A percentile compares a stretch with the other conserved stretches of the same genome.
phyloP scores from a whole-genome alignment of 2,329 filamentous ascomycete species.

The Alternaria sp. region DNA sequence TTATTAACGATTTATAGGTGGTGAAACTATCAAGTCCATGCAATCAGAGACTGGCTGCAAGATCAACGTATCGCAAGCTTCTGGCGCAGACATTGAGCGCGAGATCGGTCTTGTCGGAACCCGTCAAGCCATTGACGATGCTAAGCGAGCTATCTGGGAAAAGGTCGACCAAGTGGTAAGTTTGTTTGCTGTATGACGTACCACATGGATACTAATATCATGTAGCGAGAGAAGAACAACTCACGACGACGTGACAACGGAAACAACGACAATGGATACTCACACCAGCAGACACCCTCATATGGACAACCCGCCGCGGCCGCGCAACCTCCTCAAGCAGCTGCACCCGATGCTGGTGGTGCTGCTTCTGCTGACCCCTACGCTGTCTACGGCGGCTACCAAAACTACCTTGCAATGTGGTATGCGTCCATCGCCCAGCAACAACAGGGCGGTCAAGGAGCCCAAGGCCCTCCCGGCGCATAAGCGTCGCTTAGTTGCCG shows the following conservation, averaged over 20 bases:
- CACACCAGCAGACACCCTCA: constrained; percentile 51
- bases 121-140: constrained; percentile 76
- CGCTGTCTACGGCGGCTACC: constrained; percentile 81
- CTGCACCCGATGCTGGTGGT: constrained; percentile 58
- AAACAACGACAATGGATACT: constrained; percentile 53
- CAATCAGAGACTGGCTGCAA: constrained; percentile 87
- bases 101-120: constrained; percentile 86
- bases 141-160: constrained; percentile 85
- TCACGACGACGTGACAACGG: constrained; percentile 50
- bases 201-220: constrained; percentile 22
- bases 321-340: constrained; percentile 34
- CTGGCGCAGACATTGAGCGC: constrained; percentile 78
- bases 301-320: constrained; percentile 45
- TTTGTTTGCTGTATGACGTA: constrained; percentile 21
- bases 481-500: constrained; percentile 40
- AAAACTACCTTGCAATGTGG: constrained; percentile 81
- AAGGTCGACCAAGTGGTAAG: constrained; percentile 89
- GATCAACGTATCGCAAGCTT: constrained; percentile 88
- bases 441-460: constrained; percentile 44
- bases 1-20: constrained; percentile 56
- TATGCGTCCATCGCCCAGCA: constrained; percentile 71
- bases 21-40: constrained; percentile 94
- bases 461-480: constrained; percentile 44
- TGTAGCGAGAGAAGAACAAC: constrained; percentile 56
- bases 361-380: constrained; percentile 59